Evolutionary conservation across 2,329 filamentous ascomycete species (phyloP).

Genomic region (Botrytis medusae): DNA sequence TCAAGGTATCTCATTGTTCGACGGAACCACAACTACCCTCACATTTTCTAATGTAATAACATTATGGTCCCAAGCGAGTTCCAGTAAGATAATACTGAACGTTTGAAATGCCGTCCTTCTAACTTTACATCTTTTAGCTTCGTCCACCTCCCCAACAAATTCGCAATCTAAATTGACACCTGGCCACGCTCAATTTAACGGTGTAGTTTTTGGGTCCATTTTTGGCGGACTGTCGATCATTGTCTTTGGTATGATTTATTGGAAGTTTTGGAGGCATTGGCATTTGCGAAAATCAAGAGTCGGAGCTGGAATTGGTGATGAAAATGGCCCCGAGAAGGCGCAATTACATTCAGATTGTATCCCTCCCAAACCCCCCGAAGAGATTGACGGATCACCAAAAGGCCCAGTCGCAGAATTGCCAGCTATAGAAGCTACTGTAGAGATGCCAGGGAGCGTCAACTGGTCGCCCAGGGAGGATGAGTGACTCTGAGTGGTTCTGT

Average conservation of each 20-base stretch:
- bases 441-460: background rate
- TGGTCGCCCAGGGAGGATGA: background rate
- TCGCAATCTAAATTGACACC: background rate
- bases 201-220: background rate
- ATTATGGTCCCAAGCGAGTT: background rate
- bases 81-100: background rate
- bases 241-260: background rate
- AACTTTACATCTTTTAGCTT: background rate
- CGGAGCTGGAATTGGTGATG: background rate
- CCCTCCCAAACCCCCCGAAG: background rate
- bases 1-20: background rate
- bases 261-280: background rate
- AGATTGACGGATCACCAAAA: background rate
- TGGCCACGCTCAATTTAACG: background rate
- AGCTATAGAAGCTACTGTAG: background rate
- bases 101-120: background rate
- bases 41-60: background rate
- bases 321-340: background rate
- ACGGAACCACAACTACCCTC: background rate
- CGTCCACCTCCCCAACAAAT: background rate
- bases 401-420: background rate
- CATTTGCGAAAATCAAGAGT: background rate
- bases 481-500: background rate
- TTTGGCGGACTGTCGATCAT: background rate
- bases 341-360: conserved; percentile 2